Percentiles rank a stretch among this genome's conserved stretches.
Evolutionary conservation across 2,329 filamentous ascomycete genomes (phyloP).

Genomic region (Exophiala bonariae): DNA sequence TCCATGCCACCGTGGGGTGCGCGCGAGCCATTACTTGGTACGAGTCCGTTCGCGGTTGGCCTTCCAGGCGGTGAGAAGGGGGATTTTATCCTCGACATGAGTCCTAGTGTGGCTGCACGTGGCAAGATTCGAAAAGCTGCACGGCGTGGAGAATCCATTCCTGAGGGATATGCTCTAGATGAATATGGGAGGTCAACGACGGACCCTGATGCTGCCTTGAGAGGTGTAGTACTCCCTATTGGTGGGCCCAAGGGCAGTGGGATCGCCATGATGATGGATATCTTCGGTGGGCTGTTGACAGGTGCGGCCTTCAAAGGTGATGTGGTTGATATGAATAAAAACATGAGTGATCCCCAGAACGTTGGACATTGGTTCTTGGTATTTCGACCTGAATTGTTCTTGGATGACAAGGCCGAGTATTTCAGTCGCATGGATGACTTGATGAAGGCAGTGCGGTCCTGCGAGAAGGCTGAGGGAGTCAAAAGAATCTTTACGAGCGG

Average conservation of each 20-base stretch:
- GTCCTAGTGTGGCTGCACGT: conserved; percentile 42
- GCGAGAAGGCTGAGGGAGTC: conserved; percentile 55
- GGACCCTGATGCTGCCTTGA: conserved; percentile 68
- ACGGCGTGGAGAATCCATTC: conserved; percentile 42
- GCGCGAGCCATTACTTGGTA: conserved; percentile 67
- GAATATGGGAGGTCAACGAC: conserved; percentile 65
- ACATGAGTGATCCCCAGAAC: conserved; percentile 62
- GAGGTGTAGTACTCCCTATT: conserved; percentile 81
- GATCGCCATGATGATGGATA: conserved; percentile 81
- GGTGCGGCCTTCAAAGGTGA: conserved; percentile 76
- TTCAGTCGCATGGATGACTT: conserved; percentile 58
- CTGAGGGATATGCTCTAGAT: conserved; percentile 70
- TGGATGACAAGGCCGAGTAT: conserved; percentile 66
- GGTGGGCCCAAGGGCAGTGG: conserved; percentile 79
- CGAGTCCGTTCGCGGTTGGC: conserved; percentile 71
- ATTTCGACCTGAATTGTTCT: conserved; percentile 72
- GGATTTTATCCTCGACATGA: conserved; percentile 58
- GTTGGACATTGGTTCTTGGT: conserved; percentile 73
- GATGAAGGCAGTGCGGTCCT: conserved; percentile 52
- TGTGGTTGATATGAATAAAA: conserved; percentile 73
- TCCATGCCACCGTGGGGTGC: conserved; percentile 72
- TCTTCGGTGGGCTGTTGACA: conserved; percentile 73
- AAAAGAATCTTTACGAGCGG: conserved; percentile 59
- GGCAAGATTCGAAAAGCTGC: conserved; percentile 47
- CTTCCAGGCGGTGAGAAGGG: conserved; percentile 61